A percentile compares a stretch with the other conserved stretches of the same genome.
Evolutionary conservation across 345 rosid species (phyloP).

Genomic region (Brassica rapa): DNA sequence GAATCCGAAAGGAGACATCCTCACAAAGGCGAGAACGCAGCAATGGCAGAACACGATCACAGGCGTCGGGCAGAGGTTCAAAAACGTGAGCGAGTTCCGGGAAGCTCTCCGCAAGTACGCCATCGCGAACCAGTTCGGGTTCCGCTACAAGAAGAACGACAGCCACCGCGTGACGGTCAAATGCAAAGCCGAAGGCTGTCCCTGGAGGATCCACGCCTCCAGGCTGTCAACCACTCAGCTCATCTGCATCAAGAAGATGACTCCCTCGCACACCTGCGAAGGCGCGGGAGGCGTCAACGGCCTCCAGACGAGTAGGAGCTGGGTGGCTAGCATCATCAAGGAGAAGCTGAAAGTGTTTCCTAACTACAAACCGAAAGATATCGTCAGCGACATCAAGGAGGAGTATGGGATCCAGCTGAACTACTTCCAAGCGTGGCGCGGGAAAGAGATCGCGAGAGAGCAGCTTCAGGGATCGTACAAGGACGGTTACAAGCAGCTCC

Average conservation of each 20-base stretch:
- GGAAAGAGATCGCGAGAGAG: constrained; percentile 93
- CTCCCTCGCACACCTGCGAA: constrained; percentile 81
- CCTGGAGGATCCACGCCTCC: constrained; percentile 96
- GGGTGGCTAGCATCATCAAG: constrained; percentile 95
- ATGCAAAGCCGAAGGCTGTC: constrained; percentile 95
- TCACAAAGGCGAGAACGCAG: constrained; percentile 69
- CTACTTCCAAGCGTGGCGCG: constrained; percentile 97
- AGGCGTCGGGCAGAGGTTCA: constrained; percentile 90
- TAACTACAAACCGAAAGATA: constrained; percentile 90
- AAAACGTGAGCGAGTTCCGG: constrained; percentile 80
- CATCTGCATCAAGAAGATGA: constrained; percentile 92
- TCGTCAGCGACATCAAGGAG: constrained; percentile 78
- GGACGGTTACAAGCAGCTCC: constrained; percentile 83
- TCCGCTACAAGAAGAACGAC: constrained; percentile 88
- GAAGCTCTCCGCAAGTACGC: constrained; percentile 83
- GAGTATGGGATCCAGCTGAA: constrained; percentile 88
- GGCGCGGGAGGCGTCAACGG: constrained; percentile 68
- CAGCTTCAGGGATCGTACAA: constrained; percentile 96
- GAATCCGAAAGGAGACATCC: constrained; percentile 50
- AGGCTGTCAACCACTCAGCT: constrained; percentile 87
- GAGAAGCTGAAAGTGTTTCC: constrained; percentile 83
- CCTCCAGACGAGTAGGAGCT: constrained; percentile 85
- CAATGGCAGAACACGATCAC: constrained; percentile 94
- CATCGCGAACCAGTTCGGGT: constrained; percentile 93
- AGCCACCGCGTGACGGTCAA: constrained; percentile 94